Percentiles rank a stretch among this genome's conserved stretches.
These are phyloP conservation scores for Cyphellophora attinorum DNA, from an alignment of 2,329 filamentous ascomycete species.

Conservation along the genomic window DNA sequence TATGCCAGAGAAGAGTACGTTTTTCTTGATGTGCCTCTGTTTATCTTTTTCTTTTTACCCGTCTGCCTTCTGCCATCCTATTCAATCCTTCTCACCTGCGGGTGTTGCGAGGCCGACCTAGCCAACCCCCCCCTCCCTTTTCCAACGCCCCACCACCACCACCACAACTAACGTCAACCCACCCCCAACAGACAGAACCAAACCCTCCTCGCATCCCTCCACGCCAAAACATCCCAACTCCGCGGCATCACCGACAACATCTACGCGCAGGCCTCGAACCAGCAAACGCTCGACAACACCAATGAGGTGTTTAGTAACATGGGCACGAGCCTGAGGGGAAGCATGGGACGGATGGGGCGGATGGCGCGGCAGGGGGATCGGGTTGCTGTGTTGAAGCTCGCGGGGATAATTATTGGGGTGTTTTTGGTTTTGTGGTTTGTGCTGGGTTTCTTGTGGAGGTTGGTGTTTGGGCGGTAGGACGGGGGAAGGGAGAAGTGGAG, in stretches of 20 bases:
- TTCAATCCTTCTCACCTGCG: no score
- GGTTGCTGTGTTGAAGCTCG: conserved; percentile 79
- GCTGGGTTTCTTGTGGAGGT: conserved; percentile 49
- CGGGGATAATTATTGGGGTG: conserved; percentile 65
- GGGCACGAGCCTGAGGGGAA: conserved; percentile 71
- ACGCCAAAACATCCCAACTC: conserved; percentile 80
- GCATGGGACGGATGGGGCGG: conserved; percentile 67
- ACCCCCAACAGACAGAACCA: conserved; percentile 68
- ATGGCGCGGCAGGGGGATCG: conserved; percentile 91
- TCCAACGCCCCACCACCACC: conserved; percentile 4
- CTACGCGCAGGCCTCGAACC: conserved; percentile 86
- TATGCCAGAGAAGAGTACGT: conserved; percentile 53
- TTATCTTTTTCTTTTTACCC: conserved; percentile 3
- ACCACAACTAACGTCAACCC: conserved; percentile 9
- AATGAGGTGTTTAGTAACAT: conserved; percentile 88
- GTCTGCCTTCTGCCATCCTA: neutral
- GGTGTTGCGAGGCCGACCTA: no score
- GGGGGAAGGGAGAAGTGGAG: no score
- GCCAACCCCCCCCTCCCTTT: no score
- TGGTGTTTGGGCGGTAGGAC: conserved; percentile 17
- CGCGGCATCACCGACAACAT: conserved; percentile 95
- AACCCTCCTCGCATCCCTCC: conserved; percentile 81
- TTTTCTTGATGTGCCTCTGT: no score
- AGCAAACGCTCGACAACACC: conserved; percentile 82
- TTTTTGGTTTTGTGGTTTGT: conserved; percentile 71